Conservation (phyloP, 768 basidiomycete species). For the Kwoniella sp. region DNA sequence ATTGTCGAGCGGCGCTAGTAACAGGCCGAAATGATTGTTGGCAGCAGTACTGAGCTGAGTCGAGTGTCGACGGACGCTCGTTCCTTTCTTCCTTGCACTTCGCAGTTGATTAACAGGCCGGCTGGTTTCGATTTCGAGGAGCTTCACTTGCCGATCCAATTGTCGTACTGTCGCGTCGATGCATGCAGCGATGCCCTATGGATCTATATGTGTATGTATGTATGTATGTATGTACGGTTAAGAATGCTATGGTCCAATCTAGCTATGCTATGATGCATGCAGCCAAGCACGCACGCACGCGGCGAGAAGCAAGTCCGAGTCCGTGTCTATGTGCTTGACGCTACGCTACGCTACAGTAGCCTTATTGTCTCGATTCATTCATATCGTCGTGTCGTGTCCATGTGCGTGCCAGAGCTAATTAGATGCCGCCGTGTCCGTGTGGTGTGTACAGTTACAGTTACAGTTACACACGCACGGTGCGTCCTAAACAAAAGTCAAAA, state of each 20-base stretch:
- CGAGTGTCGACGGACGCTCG: too few species aligned
- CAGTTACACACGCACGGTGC: too few species aligned
- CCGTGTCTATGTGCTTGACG: not conserved
- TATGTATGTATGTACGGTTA: not conserved
- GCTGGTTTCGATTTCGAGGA: conserved; percentile 1
- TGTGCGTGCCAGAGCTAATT: not conserved
- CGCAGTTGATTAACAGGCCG: not conserved
- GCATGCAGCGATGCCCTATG: not conserved
- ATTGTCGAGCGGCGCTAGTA: not conserved
- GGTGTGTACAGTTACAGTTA: too few species aligned
- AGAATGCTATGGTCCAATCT: not conserved
- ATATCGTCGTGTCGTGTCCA: too few species aligned
- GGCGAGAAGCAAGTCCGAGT: not conserved
- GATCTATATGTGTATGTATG: too few species aligned
- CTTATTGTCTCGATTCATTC: too few species aligned
- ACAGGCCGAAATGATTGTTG: too few species aligned
- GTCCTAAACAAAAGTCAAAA: too few species aligned
- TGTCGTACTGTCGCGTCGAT: not conserved
- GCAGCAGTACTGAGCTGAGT: too few species aligned
- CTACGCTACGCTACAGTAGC: too few species aligned
- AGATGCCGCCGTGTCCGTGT: too few species aligned
- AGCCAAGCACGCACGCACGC: not conserved
- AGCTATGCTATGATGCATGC: not conserved
- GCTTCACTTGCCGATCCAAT: too few species aligned
- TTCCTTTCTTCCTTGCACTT: not conserved